Conservation (phyloP, 2,329 filamentous ascomycete species). For the Aspergillus fumigatus region DNA sequence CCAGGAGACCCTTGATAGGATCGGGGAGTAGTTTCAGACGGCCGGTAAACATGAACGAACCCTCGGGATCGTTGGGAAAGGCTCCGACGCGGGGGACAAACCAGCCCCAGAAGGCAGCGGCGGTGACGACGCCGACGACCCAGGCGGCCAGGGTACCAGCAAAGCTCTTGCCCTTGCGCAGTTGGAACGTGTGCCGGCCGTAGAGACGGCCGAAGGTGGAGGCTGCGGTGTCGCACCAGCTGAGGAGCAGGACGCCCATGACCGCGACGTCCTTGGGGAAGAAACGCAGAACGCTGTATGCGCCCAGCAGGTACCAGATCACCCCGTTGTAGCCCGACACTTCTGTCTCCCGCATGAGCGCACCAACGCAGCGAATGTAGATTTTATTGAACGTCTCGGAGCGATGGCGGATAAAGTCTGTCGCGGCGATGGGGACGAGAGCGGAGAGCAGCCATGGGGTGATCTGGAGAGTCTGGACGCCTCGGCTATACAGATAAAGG, state of each 20-base stretch:
- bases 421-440: conserved; percentile 76
- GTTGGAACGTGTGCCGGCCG: conserved; percentile 79
- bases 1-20: conserved; percentile 55
- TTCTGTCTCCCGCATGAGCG: conserved; percentile 95
- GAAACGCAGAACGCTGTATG: conserved; percentile 78
- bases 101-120: conserved; percentile 82
- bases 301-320: conserved; percentile 90
- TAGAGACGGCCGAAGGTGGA: conserved; percentile 89
- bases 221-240: conserved; percentile 97
- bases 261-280: conserved; percentile 92
- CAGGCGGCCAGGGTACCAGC: conserved; percentile 85
- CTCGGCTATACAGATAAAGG: conserved; percentile 75
- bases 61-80: conserved; percentile 63
- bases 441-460: conserved; percentile 77
- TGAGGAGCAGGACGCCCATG: conserved; percentile 82
- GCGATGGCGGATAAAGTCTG: conserved; percentile 78
- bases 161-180: conserved; percentile 84
- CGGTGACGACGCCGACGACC: conserved; percentile 74
- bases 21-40: conserved; percentile 63
- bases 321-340: conserved; percentile 93
- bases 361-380: conserved; percentile 79
- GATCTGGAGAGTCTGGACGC: conserved; percentile 70
- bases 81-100: conserved; percentile 66
- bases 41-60: conserved; percentile 78
- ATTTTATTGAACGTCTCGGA: conserved; percentile 77